A percentile compares a stretch with the other conserved stretches of the same genome.
These are phyloP conservation scores for Neofusicoccum laricinum DNA, from an alignment of 2,329 filamentous ascomycete genomes.

Conservation along the genomic window DNA sequence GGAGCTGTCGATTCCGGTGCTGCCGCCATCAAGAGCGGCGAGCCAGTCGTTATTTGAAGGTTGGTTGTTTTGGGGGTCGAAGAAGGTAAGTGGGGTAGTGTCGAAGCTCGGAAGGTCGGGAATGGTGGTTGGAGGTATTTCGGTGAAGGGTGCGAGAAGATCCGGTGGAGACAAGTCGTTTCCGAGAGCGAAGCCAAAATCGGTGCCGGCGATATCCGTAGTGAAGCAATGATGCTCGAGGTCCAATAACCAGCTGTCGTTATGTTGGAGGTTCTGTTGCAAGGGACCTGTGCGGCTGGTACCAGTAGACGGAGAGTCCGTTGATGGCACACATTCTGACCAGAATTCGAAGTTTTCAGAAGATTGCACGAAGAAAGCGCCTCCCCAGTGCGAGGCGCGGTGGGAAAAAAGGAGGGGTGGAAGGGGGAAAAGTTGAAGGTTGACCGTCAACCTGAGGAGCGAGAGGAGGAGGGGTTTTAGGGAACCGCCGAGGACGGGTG, in stretches of 20 bases:
- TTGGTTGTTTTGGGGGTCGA: neutral
- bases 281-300: neutral
- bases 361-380: slow-evolving; percentile 5
- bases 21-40: neutral
- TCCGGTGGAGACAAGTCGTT: neutral
- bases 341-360: neutral
- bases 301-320: neutral
- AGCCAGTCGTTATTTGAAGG: neutral
- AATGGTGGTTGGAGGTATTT: neutral
- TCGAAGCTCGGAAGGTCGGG: neutral
- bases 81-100: neutral
- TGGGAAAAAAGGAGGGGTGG: neutral
- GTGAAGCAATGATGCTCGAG: neutral
- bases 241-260: neutral
- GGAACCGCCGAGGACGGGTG: neutral
- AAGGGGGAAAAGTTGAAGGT: neutral
- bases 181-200: slow-evolving; percentile 2
- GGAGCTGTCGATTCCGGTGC: neutral
- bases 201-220: neutral
- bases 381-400: slow-evolving; percentile 1
- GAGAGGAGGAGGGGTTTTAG: neutral
- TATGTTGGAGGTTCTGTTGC: neutral
- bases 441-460: neutral
- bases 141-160: neutral
- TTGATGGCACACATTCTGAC: neutral